Percentiles rank a stretch among this genome's conserved stretches.
Conservation (phyloP, 2,329 filamentous ascomycete species). For the Cryphonectria carpinicola region DNA sequence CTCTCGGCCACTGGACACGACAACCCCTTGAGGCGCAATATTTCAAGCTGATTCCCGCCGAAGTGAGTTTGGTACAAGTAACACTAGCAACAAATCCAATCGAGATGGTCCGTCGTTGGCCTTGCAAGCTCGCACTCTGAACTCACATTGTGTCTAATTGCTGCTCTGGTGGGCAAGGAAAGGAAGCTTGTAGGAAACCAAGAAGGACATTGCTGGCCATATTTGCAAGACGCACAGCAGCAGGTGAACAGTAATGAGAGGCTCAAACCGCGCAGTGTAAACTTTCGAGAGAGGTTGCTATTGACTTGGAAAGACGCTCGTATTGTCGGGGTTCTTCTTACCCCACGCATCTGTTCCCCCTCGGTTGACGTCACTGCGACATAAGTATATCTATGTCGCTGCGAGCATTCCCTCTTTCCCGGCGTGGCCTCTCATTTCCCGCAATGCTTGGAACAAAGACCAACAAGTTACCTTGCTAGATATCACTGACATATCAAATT, state of each 20-base stretch:
- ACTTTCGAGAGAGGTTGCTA: not conserved
- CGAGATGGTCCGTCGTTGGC: not conserved
- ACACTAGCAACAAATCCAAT: not conserved
- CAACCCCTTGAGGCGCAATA: not conserved
- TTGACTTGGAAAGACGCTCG: not conserved
- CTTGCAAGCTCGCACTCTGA: not conserved
- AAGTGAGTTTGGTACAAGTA: not conserved
- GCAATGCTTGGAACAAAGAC: not conserved
- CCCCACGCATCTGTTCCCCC: not conserved
- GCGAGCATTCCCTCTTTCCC: not conserved
- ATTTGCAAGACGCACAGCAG: not conserved
- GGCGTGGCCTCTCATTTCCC: not conserved
- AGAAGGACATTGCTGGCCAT: not conserved
- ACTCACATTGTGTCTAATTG: not conserved
- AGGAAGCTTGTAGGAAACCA: not conserved
- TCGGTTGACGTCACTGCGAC: not conserved
- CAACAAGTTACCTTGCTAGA: not conserved
- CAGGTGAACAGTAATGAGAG: not conserved
- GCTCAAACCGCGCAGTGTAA: not conserved
- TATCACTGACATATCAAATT: not conserved
- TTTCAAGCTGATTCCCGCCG: not conserved
- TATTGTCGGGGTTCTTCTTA: not conserved
- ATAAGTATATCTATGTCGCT: not conserved
- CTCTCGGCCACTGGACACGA: not conserved
- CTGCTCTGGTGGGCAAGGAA: not conserved